These are phyloP conservation scores for Xylaria telfairii DNA, from an alignment of 495 filamentous ascomycete genomes.

Conservation along the genomic window DNA sequence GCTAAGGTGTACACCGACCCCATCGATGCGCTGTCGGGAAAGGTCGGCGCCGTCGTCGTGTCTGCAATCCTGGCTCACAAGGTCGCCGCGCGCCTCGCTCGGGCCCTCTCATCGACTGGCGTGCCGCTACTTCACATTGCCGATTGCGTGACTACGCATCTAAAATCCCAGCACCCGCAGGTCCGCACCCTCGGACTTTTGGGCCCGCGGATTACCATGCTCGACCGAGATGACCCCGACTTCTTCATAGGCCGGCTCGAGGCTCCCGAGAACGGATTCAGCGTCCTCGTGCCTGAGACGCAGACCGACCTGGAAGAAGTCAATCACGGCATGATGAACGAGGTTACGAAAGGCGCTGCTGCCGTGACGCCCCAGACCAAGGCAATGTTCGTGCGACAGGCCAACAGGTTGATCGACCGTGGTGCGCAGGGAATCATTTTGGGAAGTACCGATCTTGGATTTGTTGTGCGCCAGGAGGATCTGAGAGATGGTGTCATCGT, in stretches of 20 bases:
- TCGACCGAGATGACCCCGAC: slow-evolving; percentile 21
- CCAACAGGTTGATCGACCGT: slow-evolving; percentile 26
- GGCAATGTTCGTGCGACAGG: slow-evolving; percentile 24
- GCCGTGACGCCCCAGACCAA: slow-evolving; percentile 23
- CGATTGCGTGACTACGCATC: slow-evolving; percentile 24
- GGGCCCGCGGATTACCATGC: slow-evolving; percentile 24
- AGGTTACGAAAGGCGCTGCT: slow-evolving; percentile 24
- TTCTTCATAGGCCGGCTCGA: slow-evolving; percentile 27
- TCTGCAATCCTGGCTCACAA: slow-evolving; percentile 33
- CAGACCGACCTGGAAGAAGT: slow-evolving; percentile 19
- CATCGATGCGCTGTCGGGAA: slow-evolving; percentile 9
- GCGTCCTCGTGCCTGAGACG: slow-evolving; percentile 23
- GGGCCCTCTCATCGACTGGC: slow-evolving; percentile 2
- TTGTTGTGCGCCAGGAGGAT: slow-evolving; percentile 26
- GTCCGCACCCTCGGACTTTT: slow-evolving; percentile 27
- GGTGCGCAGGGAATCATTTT: slow-evolving; percentile 30
- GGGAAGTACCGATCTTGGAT: slow-evolving; percentile 31
- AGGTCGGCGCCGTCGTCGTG: slow-evolving; percentile 28
- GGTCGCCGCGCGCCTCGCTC: slow-evolving; percentile 21
- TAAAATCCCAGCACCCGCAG: slow-evolving; percentile 23
- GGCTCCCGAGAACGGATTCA: slow-evolving; percentile 20
- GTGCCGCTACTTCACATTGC: slow-evolving; percentile 31
- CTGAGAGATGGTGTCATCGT: not conserved
- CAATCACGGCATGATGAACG: slow-evolving; percentile 25
- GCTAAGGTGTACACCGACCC: slow-evolving; percentile 21